phyloP scores from a whole-genome alignment of 352 stramenopile species.

The Hyaloperonospora arabidopsidis region DNA sequence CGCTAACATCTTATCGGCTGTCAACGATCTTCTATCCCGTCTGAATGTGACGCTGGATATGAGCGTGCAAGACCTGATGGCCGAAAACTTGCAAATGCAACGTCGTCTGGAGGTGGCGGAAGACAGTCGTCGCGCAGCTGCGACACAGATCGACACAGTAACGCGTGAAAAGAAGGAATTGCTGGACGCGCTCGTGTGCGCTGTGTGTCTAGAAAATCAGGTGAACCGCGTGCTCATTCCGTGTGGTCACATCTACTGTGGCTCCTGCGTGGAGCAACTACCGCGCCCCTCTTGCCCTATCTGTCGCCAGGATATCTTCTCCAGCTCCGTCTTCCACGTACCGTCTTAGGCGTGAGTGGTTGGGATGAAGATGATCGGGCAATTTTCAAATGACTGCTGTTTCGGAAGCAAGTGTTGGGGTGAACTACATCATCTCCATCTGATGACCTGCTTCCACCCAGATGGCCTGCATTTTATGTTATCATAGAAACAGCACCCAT shows the following conservation, averaged over 20 bases:
- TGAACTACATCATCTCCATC: too few species aligned
- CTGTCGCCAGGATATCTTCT: slow-evolving; percentile 52
- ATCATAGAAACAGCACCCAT: too few species aligned
- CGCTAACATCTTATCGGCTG: slow-evolving; percentile 54
- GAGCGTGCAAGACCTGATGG: slow-evolving; percentile 57
- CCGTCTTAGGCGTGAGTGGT: too few species aligned
- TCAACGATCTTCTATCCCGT: slow-evolving; percentile 65
- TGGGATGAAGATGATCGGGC: too few species aligned
- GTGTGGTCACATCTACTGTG: slow-evolving; percentile 80
- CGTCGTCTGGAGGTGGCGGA: slow-evolving; percentile 56
- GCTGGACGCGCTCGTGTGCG: slow-evolving; percentile 65
- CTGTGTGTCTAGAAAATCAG: slow-evolving; percentile 74
- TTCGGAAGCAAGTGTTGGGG: too few species aligned
- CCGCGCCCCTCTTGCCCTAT: slow-evolving; percentile 60
- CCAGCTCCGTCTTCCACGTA: slow-evolving; percentile 42
- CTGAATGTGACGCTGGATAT: slow-evolving; percentile 65
- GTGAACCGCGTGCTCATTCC: slow-evolving; percentile 78
- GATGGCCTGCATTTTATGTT: too few species aligned
- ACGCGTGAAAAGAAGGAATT: slow-evolving; percentile 69
- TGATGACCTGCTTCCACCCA: too few species aligned
- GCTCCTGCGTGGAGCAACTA: slow-evolving; percentile 50
- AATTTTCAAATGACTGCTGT: neutral
- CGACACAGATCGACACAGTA: slow-evolving; percentile 54
- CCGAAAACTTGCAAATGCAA: slow-evolving; percentile 55
- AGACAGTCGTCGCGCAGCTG: slow-evolving; percentile 45